A percentile compares a stretch with the other conserved stretches of the same genome.
Conservation (phyloP, 2,329 filamentous ascomycete species). For the Monosporascus cannonballus region DNA sequence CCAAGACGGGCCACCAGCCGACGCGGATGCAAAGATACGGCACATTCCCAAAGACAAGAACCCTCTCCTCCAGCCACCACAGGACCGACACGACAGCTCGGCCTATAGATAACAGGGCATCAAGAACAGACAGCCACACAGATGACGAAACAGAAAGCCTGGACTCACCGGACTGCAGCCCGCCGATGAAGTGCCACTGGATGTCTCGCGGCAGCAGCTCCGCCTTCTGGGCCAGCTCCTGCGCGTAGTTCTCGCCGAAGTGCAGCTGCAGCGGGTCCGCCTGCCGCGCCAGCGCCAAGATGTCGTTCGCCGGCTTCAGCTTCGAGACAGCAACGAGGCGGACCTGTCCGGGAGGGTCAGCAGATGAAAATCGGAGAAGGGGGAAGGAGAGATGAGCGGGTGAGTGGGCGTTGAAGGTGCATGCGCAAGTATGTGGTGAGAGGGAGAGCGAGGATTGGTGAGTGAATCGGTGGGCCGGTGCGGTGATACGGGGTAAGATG, state of each 20-base stretch:
- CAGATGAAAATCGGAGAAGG: too few species aligned
- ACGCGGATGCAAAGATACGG: too few species aligned
- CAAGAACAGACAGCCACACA: not conserved
- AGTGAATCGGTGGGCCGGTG: not conserved
- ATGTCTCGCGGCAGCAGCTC: slow-evolving; percentile 69
- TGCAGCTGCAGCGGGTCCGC: slow-evolving; percentile 57
- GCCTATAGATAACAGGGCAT: not conserved
- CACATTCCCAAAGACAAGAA: too few species aligned
- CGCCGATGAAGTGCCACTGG: slow-evolving; percentile 95
- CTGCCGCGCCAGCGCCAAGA: slow-evolving; percentile 73
- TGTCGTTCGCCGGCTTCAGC: slow-evolving; percentile 86
- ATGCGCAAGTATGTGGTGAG: too few species aligned
- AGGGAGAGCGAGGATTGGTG: not conserved
- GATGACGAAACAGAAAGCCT: not conserved
- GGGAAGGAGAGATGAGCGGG: too few species aligned
- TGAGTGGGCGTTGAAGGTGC: too few species aligned
- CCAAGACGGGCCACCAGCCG: too few species aligned
- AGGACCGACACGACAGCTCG: too few species aligned
- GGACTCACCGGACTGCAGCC: slow-evolving; percentile 65
- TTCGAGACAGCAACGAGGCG: slow-evolving; percentile 94
- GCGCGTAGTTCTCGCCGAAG: slow-evolving; percentile 95
- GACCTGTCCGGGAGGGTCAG: slow-evolving; percentile 42
- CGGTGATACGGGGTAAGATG: too few species aligned
- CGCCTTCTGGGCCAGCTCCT: slow-evolving; percentile 84
- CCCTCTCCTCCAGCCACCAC: too few species aligned